Base-by-base conservation (phyloP, 2,329 filamentous ascomycete species). In the Cytospora mali region DNA sequence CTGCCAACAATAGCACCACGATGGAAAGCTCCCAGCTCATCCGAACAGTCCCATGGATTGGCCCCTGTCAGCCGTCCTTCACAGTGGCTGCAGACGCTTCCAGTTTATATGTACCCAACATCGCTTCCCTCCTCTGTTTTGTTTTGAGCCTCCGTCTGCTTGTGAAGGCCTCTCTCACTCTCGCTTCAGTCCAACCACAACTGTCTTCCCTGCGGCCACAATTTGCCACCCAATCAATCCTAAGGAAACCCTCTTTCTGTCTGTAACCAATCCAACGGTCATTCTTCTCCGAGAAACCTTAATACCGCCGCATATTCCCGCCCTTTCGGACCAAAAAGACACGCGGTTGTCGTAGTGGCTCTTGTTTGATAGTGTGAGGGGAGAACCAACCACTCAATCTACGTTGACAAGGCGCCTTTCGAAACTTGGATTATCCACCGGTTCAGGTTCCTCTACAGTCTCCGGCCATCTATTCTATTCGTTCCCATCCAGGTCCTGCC, bases 331-430 rank as follows among this genome's bases (percentile, higher is more conserved):
- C 18, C n/a, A n/a, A 23, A 46, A n/a, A n/a, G n/a, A n/a, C n/a
- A n/a, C n/a, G n/a, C n/a, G n/a, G n/a, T n/a, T n/a, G n/a, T 21
- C 42, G 39, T 42, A 46, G 42, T 46, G 42, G 42, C 42, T 46
- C n/a, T 46, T 21, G n/a, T 46, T 46, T n/a, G 5, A 23, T 23
- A 23, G 42, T 46, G n/a, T 46, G n/a, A 23, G 9, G 42, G 18
- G 42, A n/a, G 42, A 6, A 14, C 2, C 39, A n/a, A 46, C 9
- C 42, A 46, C n/a, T 23, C 42, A n/a, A 23, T n/a, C 42, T 46
- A 46, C 21, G n/a, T 46, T n/a, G 42, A n/a, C 42, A 46, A n/a
- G 10, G 42, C 42, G 42, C 21, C n/a, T 46, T 23, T 46, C 42
- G 6, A 46, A 46, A 46, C 42, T 10, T 46, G 42, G n/a, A 46